Conservation (phyloP, 148 eudicot genomes). For the Spergularia bocconei region DNA sequence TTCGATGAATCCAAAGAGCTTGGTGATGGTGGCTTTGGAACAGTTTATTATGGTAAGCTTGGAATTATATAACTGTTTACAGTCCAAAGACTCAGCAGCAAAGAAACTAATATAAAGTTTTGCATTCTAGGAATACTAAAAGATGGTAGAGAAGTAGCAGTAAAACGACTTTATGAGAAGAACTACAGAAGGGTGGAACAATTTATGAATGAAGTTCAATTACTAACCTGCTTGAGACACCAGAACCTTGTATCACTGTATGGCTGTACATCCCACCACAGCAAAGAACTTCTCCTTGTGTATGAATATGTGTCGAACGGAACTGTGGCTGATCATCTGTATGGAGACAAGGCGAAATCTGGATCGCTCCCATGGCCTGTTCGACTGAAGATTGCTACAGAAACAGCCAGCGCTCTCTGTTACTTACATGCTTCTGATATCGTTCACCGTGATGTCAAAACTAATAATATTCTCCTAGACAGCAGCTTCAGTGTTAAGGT, state of each 20-base stretch:
- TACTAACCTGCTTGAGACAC: constrained; percentile 57
- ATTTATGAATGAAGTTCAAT: constrained; percentile 62
- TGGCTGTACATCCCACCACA: constrained; percentile 60
- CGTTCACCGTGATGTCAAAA: constrained; percentile 75
- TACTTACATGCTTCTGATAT: constrained; percentile 70
- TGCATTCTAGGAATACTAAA: constrained; percentile 46
- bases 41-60: constrained; percentile 56
- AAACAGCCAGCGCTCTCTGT: constrained; percentile 57
- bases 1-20: constrained; percentile 51
- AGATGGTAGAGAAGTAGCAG: constrained; percentile 77
- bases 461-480: constrained; percentile 63
- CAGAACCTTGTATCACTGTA: constrained; percentile 62
- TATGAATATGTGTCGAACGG: constrained; percentile 71
- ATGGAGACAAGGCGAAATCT: constrained; percentile 41
- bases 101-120: neutral
- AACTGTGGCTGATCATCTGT: constrained; percentile 71
- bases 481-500: constrained; percentile 54
- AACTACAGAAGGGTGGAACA: constrained; percentile 59
- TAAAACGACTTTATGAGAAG: constrained; percentile 67
- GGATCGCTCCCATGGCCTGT: constrained; percentile 47
- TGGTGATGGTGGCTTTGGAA: constrained; percentile 76
- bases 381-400: constrained; percentile 61
- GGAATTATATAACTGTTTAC: neutral
- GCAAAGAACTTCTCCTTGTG: constrained; percentile 65
- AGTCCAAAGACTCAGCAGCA: neutral